Evolutionary conservation across 2,329 filamentous ascomycete genomes (phyloP).

Genomic region (Diaporthe citriasiana): DNA sequence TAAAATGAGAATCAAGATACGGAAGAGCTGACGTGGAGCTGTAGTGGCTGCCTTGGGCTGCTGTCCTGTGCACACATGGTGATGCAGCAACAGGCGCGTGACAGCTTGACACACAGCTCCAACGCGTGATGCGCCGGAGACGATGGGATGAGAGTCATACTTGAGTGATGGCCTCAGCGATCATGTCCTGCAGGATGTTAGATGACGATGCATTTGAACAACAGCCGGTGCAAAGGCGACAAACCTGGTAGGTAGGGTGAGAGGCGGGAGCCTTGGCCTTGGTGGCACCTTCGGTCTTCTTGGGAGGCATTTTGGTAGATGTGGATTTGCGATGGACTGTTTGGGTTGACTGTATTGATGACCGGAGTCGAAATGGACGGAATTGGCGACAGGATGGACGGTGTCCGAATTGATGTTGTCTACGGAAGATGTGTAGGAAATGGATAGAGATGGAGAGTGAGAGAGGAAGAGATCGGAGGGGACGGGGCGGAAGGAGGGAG

Average conservation of each 20-base stretch:
- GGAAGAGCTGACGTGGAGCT: not conserved
- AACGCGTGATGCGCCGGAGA: conserved; percentile 55
- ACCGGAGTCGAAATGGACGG: conserved; percentile 42
- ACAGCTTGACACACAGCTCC: conserved; percentile 33
- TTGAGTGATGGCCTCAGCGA: conserved; percentile 72
- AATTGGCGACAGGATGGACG: conserved; percentile 41
- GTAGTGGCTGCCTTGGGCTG: conserved; percentile 20
- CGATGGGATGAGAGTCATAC: conserved; percentile 61
- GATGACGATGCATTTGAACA: conserved; percentile 46
- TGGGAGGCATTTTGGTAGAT: conserved; percentile 68
- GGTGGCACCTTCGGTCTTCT: conserved; percentile 66
- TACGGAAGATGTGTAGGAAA: conserved; percentile 43
- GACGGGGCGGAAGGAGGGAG: conserved; percentile 60
- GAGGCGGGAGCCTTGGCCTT: conserved; percentile 62
- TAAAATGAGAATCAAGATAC: conserved; percentile 43
- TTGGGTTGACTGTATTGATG: conserved; percentile 34
- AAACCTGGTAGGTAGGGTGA: conserved; percentile 72
- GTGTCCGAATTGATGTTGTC: conserved; percentile 48
- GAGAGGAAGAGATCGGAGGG: conserved; percentile 54
- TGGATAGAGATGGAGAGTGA: conserved; percentile 46
- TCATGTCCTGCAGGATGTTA: conserved; percentile 69
- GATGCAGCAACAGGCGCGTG: conserved; percentile 24
- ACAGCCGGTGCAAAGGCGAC: conserved; percentile 48
- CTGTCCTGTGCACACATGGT: conserved; percentile 3
- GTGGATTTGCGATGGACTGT: conserved; percentile 38